These are phyloP conservation scores for Rhododendron vialii DNA, from an alignment of 148 eudicot genomes.

Conservation along the genomic window DNA sequence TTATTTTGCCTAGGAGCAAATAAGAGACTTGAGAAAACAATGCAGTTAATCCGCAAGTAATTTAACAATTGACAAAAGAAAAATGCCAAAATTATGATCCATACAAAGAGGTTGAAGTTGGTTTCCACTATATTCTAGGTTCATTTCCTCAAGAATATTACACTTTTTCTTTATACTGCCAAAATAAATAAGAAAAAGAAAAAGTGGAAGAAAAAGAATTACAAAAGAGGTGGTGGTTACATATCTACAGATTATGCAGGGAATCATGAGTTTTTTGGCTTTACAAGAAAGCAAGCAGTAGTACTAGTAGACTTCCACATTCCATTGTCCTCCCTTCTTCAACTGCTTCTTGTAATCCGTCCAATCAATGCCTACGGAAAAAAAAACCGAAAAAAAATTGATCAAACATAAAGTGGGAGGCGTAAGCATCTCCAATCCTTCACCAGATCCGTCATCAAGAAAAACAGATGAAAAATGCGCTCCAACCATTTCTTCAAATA, in stretches of 20 bases:
- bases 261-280: conserved; percentile 20
- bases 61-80: not conserved
- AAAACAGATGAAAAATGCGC: not conserved
- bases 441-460: not conserved
- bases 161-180: not conserved
- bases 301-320: conserved; percentile 88
- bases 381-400: not conserved
- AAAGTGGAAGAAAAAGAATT: not conserved
- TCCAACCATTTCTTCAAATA: not conserved
- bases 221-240: conserved; percentile 21
- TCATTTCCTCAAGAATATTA: not conserved
- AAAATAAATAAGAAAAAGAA: not conserved
- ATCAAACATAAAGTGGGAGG: not conserved
- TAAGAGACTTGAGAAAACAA: no score
- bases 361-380: conserved; percentile 90
- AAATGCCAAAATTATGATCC: not conserved
- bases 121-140: not conserved
- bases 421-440: not conserved
- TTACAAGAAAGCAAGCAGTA: conserved; percentile 38
- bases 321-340: conserved; percentile 93
- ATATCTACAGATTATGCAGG: conserved; percentile 26
- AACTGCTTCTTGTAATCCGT: conserved; percentile 69
- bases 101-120: not conserved
- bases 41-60: not conserved
- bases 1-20: no score